These are phyloP conservation scores for Lizonia empirigonia DNA, from an alignment of 2,329 filamentous ascomycete species.

Conservation along the genomic window DNA sequence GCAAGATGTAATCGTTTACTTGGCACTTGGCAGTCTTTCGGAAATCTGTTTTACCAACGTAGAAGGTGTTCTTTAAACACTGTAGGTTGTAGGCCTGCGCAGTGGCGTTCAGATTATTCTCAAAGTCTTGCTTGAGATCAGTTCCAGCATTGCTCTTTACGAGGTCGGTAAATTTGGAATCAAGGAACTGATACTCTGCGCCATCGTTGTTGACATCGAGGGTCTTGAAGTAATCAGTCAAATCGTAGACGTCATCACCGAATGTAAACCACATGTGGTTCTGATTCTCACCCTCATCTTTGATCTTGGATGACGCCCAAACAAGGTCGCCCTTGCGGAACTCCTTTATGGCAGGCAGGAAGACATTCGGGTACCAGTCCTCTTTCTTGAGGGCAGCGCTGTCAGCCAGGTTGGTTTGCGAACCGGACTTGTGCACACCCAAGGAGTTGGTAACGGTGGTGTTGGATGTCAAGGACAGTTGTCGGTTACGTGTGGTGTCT, in stretches of 20 bases:
- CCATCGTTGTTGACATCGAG: conserved; percentile 63
- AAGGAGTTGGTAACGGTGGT: conserved; percentile 61
- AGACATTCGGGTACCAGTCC: conserved; percentile 78
- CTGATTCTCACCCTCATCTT: conserved; percentile 67
- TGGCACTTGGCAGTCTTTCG: conserved; percentile 75
- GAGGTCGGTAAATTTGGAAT: conserved; percentile 67
- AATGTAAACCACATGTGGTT: conserved; percentile 81
- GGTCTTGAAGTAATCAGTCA: conserved; percentile 91
- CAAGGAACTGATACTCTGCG: conserved; percentile 71
- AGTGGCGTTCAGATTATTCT: conserved; percentile 58
- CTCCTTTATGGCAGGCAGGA: conserved; percentile 79
- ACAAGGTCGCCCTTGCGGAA: conserved; percentile 90
- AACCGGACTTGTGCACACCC: conserved; percentile 75
- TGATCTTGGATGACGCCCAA: conserved; percentile 64
- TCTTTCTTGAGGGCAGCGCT: conserved; percentile 63
- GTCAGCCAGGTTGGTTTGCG: conserved; percentile 58
- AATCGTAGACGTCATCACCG: conserved; percentile 77
- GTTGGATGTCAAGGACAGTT: conserved; percentile 66
- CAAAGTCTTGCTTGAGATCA: conserved; percentile 74
- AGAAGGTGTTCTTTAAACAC: conserved; percentile 85
- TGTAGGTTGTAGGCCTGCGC: conserved; percentile 71
- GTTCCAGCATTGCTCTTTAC: conserved; percentile 77
- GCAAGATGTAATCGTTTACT: conserved; percentile 87
- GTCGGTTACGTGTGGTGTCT: conserved; percentile 49
- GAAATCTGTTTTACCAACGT: conserved; percentile 84